Base-by-base conservation (phyloP, 257 asterid genomes). In the Osmanthus fragrans region DNA sequence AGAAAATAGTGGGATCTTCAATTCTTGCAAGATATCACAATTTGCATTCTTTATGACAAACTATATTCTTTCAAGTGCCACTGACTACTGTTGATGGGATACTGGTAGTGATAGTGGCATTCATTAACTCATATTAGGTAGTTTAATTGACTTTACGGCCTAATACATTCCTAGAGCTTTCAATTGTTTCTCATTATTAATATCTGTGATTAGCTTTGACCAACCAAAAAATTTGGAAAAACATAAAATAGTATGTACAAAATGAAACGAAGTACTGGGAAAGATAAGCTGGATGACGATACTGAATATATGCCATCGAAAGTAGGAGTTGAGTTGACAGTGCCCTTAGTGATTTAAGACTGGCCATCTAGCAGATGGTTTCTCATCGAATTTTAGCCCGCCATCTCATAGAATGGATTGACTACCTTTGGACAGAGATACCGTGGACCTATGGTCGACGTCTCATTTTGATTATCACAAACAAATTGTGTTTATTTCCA, bases 1-100 rank as follows among this genome's bases (percentile, higher is more conserved):
- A 73, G 80, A 25, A 49, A 80, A 30, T 56, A 64, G 72, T 80
- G 60, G 69, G 33, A 60, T 54, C 15, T 21, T 58, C 34, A 5
- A 60, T 74, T 33, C 75, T 42, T 84, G 80, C 73, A 64, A 37
- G 39, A 65, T 77, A 64, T 72, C 63, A 11, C 70, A 19, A 37
- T 39, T 40, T 25, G 21, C 60, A 37, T 73, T 33, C 45, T 73
- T 58, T 49, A 74, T 79, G 73, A 72, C 63, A 39, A 72, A 56
- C 68, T 81, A 39, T 73, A 78, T 79, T 84, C 66, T 45, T 19
- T 16, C 21, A 18, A 7, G 21, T 49, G 58, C 58, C 7, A 18
- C 21, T 40, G 49, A 49, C 58, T 49, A 7, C 21, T 13, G 4
- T 49, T 49, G 21, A 49, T 18, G n/a, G 8, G 21, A 49, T 16